Base-by-base conservation (phyloP, 192 early-diverging fungal genomes). In the Lunasporangiospora selenospora region DNA sequence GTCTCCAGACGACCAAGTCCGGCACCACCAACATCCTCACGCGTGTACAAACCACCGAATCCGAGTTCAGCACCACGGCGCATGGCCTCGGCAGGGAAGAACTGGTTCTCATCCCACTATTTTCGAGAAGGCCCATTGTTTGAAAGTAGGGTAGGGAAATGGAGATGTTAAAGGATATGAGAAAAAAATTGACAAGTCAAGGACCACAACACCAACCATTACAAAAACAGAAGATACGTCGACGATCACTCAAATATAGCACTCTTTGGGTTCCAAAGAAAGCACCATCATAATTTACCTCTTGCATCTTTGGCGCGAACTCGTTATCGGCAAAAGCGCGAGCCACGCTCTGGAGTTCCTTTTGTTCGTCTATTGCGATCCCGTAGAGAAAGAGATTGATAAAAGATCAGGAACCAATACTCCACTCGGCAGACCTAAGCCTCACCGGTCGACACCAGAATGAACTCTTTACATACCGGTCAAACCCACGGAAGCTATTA, bases 41-140 rank as follows among this genome's bases (percentile, higher is more conserved):
- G 63, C 34, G 67, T 65, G 40, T 80, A 80, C 18, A 77, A 24
- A 4, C 78, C 78, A 15, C 85, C 85, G 52, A 87, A 87, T 1
- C 85, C 85, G 13, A 87, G 80, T 52, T 76, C 77, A 11, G 83
- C 85, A 5, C 81, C 83, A 41, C 80, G 78, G 30, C 75, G 73
- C 15, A 87, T 59, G 11, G 75, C 66, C 30, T 81, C 80, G 38
- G 30, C 54, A 1, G 85, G 85, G 30, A 84, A 81, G 54, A 61
- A 32, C 32, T 79, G 65, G 10, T 73, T 76, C 55, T 77, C 75
- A 62, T 87, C 85, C 83, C 84, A 85, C 69, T 73, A 63, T 3
- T 9, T 15, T n/a, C n/a, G n/a, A n/a, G n/a, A n/a, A n/a, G n/a
- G n/a, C n/a, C n/a, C n/a, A n/a, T n/a, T n/a, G n/a, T n/a, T n/a